Evolutionary conservation across 495 filamentous ascomycete species (phyloP).

Genomic region (Aspergillus panamensis): DNA sequence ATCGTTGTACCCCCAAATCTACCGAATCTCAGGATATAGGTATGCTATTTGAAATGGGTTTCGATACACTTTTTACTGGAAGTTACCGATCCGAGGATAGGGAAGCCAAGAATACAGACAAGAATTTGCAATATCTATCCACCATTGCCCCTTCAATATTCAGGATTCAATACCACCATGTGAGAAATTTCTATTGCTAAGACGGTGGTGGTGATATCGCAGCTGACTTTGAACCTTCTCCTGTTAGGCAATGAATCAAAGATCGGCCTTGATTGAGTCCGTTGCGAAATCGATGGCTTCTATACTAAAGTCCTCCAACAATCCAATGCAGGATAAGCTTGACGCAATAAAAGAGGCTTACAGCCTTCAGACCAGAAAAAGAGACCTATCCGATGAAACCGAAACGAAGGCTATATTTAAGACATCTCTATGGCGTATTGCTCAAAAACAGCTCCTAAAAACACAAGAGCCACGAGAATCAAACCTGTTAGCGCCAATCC

Average conservation of each 20-base stretch:
- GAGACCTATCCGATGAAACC: neutral
- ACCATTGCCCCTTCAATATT: conserved; percentile 36
- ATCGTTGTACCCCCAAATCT: neutral
- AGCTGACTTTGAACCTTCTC: conserved; percentile 2
- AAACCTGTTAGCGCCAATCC: neutral
- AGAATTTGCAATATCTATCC: conserved; percentile 18
- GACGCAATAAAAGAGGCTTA: neutral
- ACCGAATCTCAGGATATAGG: conserved; percentile 1
- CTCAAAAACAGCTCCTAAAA: conserved; percentile 26
- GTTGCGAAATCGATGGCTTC: conserved; percentile 35
- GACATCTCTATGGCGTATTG: conserved; percentile 29
- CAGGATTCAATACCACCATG: conserved; percentile 35
- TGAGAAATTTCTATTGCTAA: conserved; percentile 15
- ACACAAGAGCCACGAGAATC: conserved; percentile 9
- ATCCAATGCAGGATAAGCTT: conserved; percentile 14
- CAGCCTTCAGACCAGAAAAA: too few species aligned
- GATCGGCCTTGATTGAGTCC: conserved; percentile 32
- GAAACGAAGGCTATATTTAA: conserved; percentile 15
- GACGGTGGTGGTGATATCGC: neutral
- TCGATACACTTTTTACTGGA: conserved; percentile 27
- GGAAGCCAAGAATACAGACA: neutral
- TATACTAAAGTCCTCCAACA: conserved; percentile 26
- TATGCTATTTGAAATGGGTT: conserved; percentile 26
- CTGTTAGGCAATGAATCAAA: conserved; percentile 38
- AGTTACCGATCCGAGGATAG: neutral